Percentiles rank a stretch among this genome's conserved stretches.
These are phyloP conservation scores for Fusarium nelsonii DNA, from an alignment of 2,329 filamentous ascomycete genomes.

Conservation along the genomic window DNA sequence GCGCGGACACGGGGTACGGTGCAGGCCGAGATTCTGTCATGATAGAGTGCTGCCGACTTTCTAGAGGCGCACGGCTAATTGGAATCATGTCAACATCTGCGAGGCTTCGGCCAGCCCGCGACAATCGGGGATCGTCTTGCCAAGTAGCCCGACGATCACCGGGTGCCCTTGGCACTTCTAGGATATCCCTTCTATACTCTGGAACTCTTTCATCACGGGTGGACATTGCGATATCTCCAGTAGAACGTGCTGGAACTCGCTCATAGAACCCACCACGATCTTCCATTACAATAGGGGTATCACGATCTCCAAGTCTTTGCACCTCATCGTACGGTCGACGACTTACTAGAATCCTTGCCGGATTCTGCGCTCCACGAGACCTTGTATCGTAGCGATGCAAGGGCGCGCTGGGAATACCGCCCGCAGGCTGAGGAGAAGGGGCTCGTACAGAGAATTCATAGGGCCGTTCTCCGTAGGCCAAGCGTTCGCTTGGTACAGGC, in stretches of 20 bases:
- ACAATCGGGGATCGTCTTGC: constrained; percentile 39
- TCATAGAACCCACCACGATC: constrained; percentile 56
- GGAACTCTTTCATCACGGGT: constrained; percentile 25
- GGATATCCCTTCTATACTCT: constrained; percentile 29
- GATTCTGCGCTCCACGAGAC: constrained; percentile 33
- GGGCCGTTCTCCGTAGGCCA: constrained; percentile 12
- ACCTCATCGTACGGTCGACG: constrained; percentile 51
- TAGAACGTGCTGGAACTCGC: constrained; percentile 45
- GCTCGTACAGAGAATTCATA: constrained; percentile 29
- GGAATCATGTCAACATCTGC: constrained; percentile 41
- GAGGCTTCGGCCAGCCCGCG: constrained; percentile 34
- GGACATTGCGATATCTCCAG: constrained; percentile 20
- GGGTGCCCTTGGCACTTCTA: constrained; percentile 21
- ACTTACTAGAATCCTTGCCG: constrained; percentile 36
- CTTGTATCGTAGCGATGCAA: constrained; percentile 24
- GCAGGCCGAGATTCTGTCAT: constrained; percentile 24
- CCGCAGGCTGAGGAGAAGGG: constrained; percentile 19
- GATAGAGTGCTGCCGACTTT: constrained; percentile 20
- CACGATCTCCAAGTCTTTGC: constrained; percentile 49
- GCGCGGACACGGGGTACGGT: constrained; percentile 7
- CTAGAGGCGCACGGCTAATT: constrained; percentile 20
- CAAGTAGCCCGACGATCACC: constrained; percentile 40
- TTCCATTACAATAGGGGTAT: constrained; percentile 56
- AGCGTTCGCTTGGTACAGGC: constrained; percentile 33
- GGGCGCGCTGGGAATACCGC: constrained; percentile 14